These are phyloP conservation scores for Cryptococcus amylolentus DNA, from an alignment of 1,284 basidiomycete species.

Conservation along the genomic window DNA sequence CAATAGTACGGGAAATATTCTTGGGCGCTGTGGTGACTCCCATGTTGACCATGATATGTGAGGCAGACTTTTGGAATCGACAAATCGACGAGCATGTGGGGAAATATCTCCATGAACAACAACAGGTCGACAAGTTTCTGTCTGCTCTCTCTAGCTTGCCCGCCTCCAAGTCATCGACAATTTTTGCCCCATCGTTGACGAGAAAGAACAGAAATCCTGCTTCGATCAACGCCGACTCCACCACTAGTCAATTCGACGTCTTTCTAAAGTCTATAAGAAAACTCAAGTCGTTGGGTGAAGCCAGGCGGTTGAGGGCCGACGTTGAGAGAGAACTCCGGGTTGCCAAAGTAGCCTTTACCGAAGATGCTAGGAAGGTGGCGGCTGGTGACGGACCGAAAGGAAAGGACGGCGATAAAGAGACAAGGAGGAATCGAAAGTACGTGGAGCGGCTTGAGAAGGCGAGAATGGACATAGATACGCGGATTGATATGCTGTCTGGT, in stretches of 20 bases:
- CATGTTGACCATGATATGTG: constrained; percentile 83
- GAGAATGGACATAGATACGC: constrained; percentile 75
- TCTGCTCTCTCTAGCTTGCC: constrained; percentile 51
- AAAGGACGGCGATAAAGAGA: constrained; percentile 5
- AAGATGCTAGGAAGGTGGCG: constrained; percentile 5
- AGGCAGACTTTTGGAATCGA: constrained; percentile 95
- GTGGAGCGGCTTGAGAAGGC: constrained; percentile 83
- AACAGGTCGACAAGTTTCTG: constrained; percentile 55
- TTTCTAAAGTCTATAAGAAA: constrained; percentile 80
- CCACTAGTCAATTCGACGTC: constrained; percentile 73
- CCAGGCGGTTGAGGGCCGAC: constrained; percentile 83
- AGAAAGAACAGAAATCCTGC: constrained; percentile 5
- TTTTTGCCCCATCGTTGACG: constrained; percentile 1
- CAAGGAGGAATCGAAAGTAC: constrained; percentile 60
- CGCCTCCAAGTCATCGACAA: constrained; percentile 7
- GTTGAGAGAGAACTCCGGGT: constrained; percentile 79
- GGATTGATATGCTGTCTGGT: constrained; percentile 74
- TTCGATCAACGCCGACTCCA: constrained; percentile 31
- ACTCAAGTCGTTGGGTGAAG: constrained; percentile 78
- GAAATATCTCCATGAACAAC: constrained; percentile 44
- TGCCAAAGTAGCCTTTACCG: constrained; percentile 50
- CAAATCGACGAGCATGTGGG: constrained; percentile 68
- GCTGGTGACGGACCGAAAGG: background rate
- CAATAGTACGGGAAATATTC: constrained; percentile 75
- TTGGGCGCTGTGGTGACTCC: constrained; percentile 79